Conservation (phyloP, 805 yeast genomes). For the Wickerhamiella kurtzmanii region DNA sequence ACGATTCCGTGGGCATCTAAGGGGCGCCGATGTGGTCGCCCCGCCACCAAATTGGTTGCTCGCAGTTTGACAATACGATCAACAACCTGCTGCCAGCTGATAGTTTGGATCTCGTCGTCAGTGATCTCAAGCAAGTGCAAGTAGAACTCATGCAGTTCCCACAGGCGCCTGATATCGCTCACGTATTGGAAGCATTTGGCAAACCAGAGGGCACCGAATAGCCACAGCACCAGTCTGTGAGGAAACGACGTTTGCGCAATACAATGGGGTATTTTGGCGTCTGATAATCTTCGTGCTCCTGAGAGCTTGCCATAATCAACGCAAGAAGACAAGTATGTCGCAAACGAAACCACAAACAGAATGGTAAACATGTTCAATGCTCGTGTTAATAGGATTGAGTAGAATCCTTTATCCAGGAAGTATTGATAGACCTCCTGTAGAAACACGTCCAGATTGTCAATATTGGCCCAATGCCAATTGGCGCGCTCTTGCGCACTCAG, state of each 20-base stretch:
- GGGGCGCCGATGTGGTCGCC: slow-evolving; percentile 34
- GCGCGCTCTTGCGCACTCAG: slow-evolving; percentile 51
- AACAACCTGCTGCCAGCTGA: slow-evolving; percentile 83
- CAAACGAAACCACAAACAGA: slow-evolving; percentile 63
- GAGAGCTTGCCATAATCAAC: slow-evolving; percentile 46
- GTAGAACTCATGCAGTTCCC: slow-evolving; percentile 68
- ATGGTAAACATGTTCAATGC: slow-evolving; percentile 58
- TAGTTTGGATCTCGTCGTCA: slow-evolving; percentile 79
- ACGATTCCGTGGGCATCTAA: slow-evolving; percentile 91
- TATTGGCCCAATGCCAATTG: slow-evolving; percentile 92
- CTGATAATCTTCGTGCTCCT: slow-evolving; percentile 22
- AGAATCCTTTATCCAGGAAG: slow-evolving; percentile 72
- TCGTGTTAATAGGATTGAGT: slow-evolving; percentile 59
- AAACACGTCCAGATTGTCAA: slow-evolving; percentile 79
- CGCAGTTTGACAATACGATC: slow-evolving; percentile 58
- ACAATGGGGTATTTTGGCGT: slow-evolving; percentile 38
- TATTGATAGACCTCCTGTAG: slow-evolving; percentile 70
- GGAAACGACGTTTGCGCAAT: slow-evolving; percentile 32
- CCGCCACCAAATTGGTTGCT: slow-evolving; percentile 29
- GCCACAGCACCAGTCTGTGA: slow-evolving; percentile 50
- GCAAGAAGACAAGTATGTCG: slow-evolving; percentile 72
- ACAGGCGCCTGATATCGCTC: slow-evolving; percentile 50
- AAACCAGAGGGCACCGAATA: slow-evolving; percentile 37
- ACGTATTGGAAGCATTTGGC: slow-evolving; percentile 31
- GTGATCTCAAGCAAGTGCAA: slow-evolving; percentile 52